Conservation (phyloP, 2,329 filamentous ascomycete species). For the Aureobasidium subglaciale region DNA sequence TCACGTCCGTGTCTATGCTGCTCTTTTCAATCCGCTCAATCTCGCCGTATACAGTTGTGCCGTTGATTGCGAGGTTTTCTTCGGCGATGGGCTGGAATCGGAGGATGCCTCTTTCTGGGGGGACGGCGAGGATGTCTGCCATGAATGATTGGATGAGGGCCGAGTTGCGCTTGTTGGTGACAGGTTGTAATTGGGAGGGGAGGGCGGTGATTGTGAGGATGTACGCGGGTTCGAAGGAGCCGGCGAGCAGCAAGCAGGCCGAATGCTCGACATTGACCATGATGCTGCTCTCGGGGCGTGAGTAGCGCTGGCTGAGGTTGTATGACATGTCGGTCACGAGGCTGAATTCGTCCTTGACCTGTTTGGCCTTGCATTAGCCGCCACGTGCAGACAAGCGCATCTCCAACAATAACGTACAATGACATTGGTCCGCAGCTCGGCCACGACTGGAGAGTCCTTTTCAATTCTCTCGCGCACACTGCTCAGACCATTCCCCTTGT, state of each 20-base stretch:
- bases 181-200: constrained; percentile 59
- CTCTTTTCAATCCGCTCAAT: constrained; percentile 52
- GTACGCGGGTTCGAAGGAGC: constrained; percentile 73
- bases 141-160: constrained; percentile 71
- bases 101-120: constrained; percentile 60
- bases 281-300: constrained; percentile 65
- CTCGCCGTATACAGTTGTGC: constrained; percentile 61
- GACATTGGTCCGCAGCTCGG: constrained; percentile 43
- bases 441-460: constrained; percentile 42
- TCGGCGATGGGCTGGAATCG: constrained; percentile 64
- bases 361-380: constrained; percentile 14
- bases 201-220: constrained; percentile 67
- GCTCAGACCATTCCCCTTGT: constrained; percentile 24
- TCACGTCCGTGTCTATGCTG: constrained; percentile 33
- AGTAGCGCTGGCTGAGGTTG: constrained; percentile 67
- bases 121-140: constrained; percentile 61
- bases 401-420: constrained; percentile 34
- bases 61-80: constrained; percentile 63
- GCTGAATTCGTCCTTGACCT: constrained; percentile 69
- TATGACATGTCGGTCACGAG: constrained; percentile 68
- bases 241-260: constrained; percentile 66
- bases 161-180: constrained; percentile 75
- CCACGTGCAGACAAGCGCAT: not conserved
- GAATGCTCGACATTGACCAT: constrained; percentile 71
- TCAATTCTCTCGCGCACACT: constrained; percentile 34